Evolutionary conservation across 2,329 filamentous ascomycete species (phyloP), one percentile per base, ranked within the genome.

Genomic region (Epichloe gansuensis): DNA sequence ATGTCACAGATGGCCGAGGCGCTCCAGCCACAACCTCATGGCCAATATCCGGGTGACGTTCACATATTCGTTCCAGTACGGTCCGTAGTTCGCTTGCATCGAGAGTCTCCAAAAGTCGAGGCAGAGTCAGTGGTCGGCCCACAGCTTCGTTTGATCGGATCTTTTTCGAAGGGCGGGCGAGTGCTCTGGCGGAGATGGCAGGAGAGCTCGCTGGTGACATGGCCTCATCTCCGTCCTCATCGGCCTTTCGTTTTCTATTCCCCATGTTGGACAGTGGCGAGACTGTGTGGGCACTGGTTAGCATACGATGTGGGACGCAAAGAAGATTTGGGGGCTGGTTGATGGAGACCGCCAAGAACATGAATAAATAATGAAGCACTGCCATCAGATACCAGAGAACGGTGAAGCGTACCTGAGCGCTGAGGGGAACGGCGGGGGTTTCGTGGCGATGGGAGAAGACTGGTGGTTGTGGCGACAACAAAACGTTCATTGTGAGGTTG

Each of bases 31-130:
- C 82, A 45, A 98, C 86, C 68, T 97, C 91, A 50, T 87, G 81
- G 51, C 84, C 85, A 56, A 98, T 86, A 58, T 87, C 83, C 4
- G 91, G 89, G 65, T 95, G 89, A 60, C 86, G 82, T 63, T 95
- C 87, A 72, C 91, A 96, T 65, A 98, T 87, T 52, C 86, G 85
- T 66, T 91, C 88, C n/a, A 98, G 78, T 1, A 96, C 83, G 38
- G 81, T 82, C 60, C 91, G 84, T 63, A 98, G 78, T 59, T 94
- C 88, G 55, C 87, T 80, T 55, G 84, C 85, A 63, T 94, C 88
- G 45, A 98, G 81, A 0, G 93, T 97, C 71, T 98, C 91, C 57
- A 98, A 82, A n/a, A 98, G 80, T 63, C 93, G 85, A 53, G 77
- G 74, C 7, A 82, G 71, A 2, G 72, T 62, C 43, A 82, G 69